Evolutionary conservation across 2,329 filamentous ascomycete species (phyloP), one percentile per base, ranked within the genome.

Genomic region (Macrophomina tecta): DNA sequence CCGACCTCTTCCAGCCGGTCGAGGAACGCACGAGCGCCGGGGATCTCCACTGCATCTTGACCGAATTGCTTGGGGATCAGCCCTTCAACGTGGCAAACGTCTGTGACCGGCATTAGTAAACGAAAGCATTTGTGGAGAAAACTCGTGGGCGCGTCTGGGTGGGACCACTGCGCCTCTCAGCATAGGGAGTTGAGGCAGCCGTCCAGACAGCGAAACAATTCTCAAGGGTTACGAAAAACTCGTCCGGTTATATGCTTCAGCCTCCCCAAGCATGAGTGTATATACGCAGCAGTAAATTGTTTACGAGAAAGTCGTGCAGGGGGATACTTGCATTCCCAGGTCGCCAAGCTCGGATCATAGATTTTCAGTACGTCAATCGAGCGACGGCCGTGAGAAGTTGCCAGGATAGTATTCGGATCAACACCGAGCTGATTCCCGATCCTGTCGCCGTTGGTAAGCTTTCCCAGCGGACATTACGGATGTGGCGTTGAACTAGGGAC

Each of bases 361-460:
- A 94, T 82, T 76, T 87, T 87, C 67, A 99, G 84, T 2, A 91
- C 89, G 73, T 99, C 95, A 74, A 98, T 97, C 71, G 89, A 93
- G 67, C 95, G 85, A 68, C 94, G 88, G 69, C 95, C 95, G 79
- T 99, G 95, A 5, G 93, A 97, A 9, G 93, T 97, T 73, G 92
- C 86, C 32, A 98, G 86, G 73, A 99, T 98, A 53, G 90, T 87
- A 56, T 90, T 85, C n/a, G 92, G 91, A 70, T 92, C 88, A 28
- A 97, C 90, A 30, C 92, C 92, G 73, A 98, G 90, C 76, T 97
- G 92, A 9, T 86, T 85, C 60, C 91, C 94, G 70, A 94, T 86
- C n/a, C 90, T 92, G 73, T 62, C 18, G 23, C 18, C 8, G 23
- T 14, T 30, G 14, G 45, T 65, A 56, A 56, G 64, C 32, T 48